Percentiles rank a stretch among this genome's conserved stretches.
Evolutionary conservation across 2,329 filamentous ascomycete species (phyloP).

Genomic region (Teratosphaeriaceae sp.): DNA sequence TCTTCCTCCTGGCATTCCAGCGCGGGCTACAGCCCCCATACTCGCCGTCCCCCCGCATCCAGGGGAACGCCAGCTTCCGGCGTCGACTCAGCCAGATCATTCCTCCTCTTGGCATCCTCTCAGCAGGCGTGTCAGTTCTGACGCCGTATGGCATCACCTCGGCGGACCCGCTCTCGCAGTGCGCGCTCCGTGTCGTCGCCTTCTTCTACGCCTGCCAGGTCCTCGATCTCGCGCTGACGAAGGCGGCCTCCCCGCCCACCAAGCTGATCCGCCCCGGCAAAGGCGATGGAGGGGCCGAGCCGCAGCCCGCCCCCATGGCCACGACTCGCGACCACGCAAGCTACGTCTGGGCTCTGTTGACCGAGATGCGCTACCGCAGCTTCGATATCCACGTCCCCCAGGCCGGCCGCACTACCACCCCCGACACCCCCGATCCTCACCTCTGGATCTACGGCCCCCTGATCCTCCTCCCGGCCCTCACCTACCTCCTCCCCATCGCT

Average conservation of each 20-base stretch:
- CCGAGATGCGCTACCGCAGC: conserved; percentile 16
- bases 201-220: conserved; percentile 18
- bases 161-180: neutral
- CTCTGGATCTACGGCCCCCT: conserved; percentile 7
- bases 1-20: neutral
- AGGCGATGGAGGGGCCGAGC: neutral
- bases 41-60: no score
- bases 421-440: neutral
- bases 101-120: neutral
- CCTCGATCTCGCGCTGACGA: conserved; percentile 12
- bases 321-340: neutral
- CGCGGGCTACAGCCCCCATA: neutral
- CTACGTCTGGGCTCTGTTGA: conserved; percentile 13
- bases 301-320: neutral
- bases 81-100: neutral
- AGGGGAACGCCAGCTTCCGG: no score
- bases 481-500: conserved; percentile 7
- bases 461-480: conserved; percentile 5
- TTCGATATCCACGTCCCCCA: conserved; percentile 15
- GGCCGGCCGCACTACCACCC: conserved; percentile 4
- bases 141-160: neutral
- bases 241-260: conserved; percentile 10
- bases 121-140: neutral
- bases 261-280: conserved; percentile 1
- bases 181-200: conserved; percentile 8